Percentiles rank a stretch among this genome's conserved stretches.
Evolutionary conservation across 352 stramenopile genomes (phyloP).

Genomic region (Globisporangium mamillatum): DNA sequence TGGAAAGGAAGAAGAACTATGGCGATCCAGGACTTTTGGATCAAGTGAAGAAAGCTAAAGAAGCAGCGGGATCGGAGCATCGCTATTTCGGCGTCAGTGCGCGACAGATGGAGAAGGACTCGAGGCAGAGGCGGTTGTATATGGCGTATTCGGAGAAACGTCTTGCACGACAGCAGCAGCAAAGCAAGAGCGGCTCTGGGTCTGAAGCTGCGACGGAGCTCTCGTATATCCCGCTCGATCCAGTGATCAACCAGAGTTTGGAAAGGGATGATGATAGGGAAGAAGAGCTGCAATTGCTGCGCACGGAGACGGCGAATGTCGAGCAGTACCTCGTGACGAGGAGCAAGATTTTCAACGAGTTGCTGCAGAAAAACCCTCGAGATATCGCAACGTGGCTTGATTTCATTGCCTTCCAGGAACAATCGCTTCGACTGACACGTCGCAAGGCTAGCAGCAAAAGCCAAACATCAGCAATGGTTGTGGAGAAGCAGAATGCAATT

Average conservation of each 20-base stretch:
- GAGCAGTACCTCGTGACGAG: conserved; percentile 60
- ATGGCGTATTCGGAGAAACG: conserved; percentile 72
- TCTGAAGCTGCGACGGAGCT: conserved; percentile 27
- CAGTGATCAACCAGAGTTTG: conserved; percentile 28
- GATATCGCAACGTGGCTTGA: conserved; percentile 60
- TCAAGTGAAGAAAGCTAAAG: background rate
- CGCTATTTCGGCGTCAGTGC: conserved; percentile 62
- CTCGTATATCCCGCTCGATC: conserved; percentile 60
- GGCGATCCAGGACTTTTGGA: background rate
- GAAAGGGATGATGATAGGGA: background rate
- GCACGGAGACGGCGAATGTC: conserved; percentile 63
- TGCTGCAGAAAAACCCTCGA: conserved; percentile 34
- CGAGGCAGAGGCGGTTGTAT: conserved; percentile 44
- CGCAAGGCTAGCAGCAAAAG: background rate
- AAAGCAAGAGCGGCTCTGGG: background rate
- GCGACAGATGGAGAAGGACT: conserved; percentile 36
- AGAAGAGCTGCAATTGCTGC: conserved; percentile 21
- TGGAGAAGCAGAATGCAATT: conserved; percentile 69
- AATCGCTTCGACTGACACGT: conserved; percentile 38
- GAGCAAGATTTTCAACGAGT: conserved; percentile 50
- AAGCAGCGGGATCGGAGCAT: background rate
- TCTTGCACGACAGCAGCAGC: conserved; percentile 17
- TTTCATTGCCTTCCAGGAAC: conserved; percentile 73
- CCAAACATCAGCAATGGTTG: conserved; percentile 30
- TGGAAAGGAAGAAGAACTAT: conserved; percentile 15